Percentiles rank a stretch among this genome's conserved stretches.
These are phyloP conservation scores for Macrolepiota dolichaula DNA, from an alignment of 768 basidiomycete genomes.

Conservation along the genomic window DNA sequence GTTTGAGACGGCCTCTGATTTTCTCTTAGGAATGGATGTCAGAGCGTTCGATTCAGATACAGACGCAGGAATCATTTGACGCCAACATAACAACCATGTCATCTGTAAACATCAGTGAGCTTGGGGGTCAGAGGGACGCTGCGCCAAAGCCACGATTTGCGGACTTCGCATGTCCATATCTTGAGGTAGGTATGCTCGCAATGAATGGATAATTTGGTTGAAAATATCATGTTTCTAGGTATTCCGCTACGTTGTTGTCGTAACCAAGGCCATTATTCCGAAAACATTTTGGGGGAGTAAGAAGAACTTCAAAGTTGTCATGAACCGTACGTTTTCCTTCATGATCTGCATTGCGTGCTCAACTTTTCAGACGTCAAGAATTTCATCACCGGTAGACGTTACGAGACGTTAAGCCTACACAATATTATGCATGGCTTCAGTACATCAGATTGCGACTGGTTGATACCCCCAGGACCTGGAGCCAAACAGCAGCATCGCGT, in stretches of 20 bases:
- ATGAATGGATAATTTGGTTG: neutral
- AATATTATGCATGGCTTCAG: slow-evolving; percentile 72
- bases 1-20: neutral
- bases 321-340: slow-evolving; percentile 45
- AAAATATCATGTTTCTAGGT: slow-evolving; percentile 42
- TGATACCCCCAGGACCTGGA: slow-evolving; percentile 43
- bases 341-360: neutral
- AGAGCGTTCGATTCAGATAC: slow-evolving; percentile 54
- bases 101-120: slow-evolving; percentile 52
- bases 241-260: slow-evolving; percentile 56
- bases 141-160: slow-evolving; percentile 74
- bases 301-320: slow-evolving; percentile 57
- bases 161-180: slow-evolving; percentile 66
- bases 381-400: slow-evolving; percentile 77
- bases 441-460: slow-evolving; percentile 77
- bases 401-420: slow-evolving; percentile 79
- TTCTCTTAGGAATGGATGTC: slow-evolving; percentile 68
- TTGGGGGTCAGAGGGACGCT: slow-evolving; percentile 39
- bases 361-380: slow-evolving; percentile 56
- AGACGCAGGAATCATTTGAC: slow-evolving; percentile 44
- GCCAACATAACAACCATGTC: slow-evolving; percentile 39
- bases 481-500: slow-evolving; percentile 42
- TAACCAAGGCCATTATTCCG: slow-evolving; percentile 72
- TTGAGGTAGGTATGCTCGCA: slow-evolving; percentile 46
- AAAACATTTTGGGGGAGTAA: slow-evolving; percentile 75